Percentiles rank a stretch among this genome's conserved stretches.
Evolutionary conservation across 345 rosid genomes (phyloP).

Genomic region (Eutrema yunnanense): DNA sequence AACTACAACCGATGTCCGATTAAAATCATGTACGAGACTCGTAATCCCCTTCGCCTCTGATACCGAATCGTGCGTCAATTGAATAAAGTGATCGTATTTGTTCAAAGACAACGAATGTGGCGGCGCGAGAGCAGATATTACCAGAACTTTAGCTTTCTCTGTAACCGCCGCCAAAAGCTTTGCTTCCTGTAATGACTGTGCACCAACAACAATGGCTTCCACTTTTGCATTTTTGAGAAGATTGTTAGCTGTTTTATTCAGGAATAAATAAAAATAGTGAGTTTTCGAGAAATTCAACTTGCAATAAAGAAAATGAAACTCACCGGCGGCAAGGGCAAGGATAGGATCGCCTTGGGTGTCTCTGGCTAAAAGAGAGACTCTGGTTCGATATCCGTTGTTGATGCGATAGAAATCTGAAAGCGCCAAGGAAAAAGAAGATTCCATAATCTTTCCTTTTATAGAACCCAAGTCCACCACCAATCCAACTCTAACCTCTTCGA

Average conservation of each 20-base stretch:
- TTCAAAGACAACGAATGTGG: background rate
- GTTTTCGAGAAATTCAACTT: background rate
- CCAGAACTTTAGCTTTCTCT: constrained; percentile 18
- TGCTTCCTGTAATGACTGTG: constrained; percentile 17
- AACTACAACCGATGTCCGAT: constrained; percentile 9
- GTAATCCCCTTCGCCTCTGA: constrained; percentile 15
- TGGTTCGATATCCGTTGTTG: background rate
- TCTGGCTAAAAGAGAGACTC: background rate
- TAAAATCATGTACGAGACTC: constrained; percentile 1
- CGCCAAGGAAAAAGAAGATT: constrained; percentile 4
- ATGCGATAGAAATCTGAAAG: constrained; percentile 17
- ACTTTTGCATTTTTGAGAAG: background rate
- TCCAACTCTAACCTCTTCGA: constrained; percentile 11
- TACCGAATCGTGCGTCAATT: background rate
- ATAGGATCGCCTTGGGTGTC: constrained; percentile 26
- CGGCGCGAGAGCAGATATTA: constrained; percentile 10
- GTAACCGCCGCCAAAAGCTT: constrained; percentile 13
- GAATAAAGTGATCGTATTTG: constrained; percentile 10
- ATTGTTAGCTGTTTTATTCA: background rate
- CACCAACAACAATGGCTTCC: constrained; percentile 16
- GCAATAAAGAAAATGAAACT: background rate
- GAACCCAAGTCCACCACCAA: constrained; percentile 18
- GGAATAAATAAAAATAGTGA: background rate
- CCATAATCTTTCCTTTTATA: constrained; percentile 8
- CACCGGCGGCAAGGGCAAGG: constrained; percentile 9